Evolutionary conservation across 805 yeast species (phyloP), one percentile per base, ranked within the genome.

Genomic region (Wickerhamomyces xylosicus): DNA sequence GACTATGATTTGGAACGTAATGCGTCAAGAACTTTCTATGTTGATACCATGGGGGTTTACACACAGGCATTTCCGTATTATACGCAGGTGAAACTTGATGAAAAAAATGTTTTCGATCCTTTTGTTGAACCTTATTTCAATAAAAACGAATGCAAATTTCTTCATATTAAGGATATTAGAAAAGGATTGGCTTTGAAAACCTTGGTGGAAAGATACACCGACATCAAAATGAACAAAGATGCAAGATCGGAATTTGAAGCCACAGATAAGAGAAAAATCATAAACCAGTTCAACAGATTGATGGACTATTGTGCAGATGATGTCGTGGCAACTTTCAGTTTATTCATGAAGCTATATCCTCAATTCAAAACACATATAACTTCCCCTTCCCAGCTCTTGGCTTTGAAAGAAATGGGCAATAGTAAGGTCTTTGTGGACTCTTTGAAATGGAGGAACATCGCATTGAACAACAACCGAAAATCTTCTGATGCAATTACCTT

Each of bases 21-120:
- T 19, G 69, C 64, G 33, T 66, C 90, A 2, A 74, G 78, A 44
- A 80, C 83, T 4, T 85, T 84, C 56, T 89, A 66, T 53, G 47
- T 90, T 41, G 97, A 89, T 56, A 86, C 92, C 1, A 80, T 87
- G 84, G 80, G 95, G 2, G 62, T 89, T 19, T 97, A 90, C 58
- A 74, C 41, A 9, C 43, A 45, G 8, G 42, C 49, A 19, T 31
- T 8, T 18, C 25, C 31, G 4, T 19, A 22, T 3, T 16, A 32
- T 18, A 27, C 34, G 17, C 34, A n/a, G 11, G 27, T 20, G n/a
- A 22, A 32, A n/a, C 36, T 11, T 18, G 19, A 19, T 14, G 22
- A 3, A n/a, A 16, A 8, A 7, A 10, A 15, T 15, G 16, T 13
- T 5, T 28, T 34, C 15, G 31, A 25, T 3, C 16, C n/a, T 9